phyloP scores from a whole-genome alignment of 1,139 yeast genomes.

The Debaryomycetaceae sp. region DNA sequence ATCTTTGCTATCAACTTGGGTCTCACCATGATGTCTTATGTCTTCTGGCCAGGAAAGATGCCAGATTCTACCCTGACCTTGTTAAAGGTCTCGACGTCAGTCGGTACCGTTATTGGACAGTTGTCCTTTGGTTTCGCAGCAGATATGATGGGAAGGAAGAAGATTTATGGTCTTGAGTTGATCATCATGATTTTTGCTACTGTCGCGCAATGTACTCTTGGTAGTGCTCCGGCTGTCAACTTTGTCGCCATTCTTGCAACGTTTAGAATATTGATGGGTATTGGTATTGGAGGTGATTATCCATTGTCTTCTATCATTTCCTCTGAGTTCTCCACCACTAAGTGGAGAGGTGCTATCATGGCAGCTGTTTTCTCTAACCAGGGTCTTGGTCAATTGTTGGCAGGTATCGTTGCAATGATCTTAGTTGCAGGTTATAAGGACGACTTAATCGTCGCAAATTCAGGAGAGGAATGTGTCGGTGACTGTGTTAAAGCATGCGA shows the following conservation, averaged over 20 bases:
- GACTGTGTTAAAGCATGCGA: conserved; percentile 73
- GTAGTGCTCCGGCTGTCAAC: conserved; percentile 64
- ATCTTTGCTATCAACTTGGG: conserved; percentile 86
- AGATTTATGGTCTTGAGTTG: conserved; percentile 82
- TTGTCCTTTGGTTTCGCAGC: conserved; percentile 81
- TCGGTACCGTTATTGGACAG: conserved; percentile 94
- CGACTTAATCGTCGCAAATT: conserved; percentile 47
- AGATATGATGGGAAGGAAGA: conserved; percentile 84
- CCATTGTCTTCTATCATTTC: conserved; percentile 93
- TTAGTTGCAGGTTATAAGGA: conserved; percentile 71
- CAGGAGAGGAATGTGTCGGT: conserved; percentile 57
- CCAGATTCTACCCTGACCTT: conserved; percentile 72
- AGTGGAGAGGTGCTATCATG: conserved; percentile 97
- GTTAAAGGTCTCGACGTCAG: conserved; percentile 83
- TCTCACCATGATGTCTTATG: conserved; percentile 69
- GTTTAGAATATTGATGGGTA: conserved; percentile 81
- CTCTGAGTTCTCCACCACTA: conserved; percentile 84
- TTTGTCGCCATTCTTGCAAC: conserved; percentile 72
- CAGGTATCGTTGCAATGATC: conserved; percentile 75
- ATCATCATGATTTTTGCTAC: conserved; percentile 80
- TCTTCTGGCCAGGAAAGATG: conserved; percentile 63
- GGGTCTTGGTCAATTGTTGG: conserved; percentile 88
- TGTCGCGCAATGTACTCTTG: conserved; percentile 69
- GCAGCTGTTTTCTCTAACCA: conserved; percentile 91
- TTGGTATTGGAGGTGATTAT: conserved; percentile 99